Evolutionary conservation across 2,329 filamentous ascomycete genomes (phyloP).

Genomic region (Coniochaeta hoffmannii): DNA sequence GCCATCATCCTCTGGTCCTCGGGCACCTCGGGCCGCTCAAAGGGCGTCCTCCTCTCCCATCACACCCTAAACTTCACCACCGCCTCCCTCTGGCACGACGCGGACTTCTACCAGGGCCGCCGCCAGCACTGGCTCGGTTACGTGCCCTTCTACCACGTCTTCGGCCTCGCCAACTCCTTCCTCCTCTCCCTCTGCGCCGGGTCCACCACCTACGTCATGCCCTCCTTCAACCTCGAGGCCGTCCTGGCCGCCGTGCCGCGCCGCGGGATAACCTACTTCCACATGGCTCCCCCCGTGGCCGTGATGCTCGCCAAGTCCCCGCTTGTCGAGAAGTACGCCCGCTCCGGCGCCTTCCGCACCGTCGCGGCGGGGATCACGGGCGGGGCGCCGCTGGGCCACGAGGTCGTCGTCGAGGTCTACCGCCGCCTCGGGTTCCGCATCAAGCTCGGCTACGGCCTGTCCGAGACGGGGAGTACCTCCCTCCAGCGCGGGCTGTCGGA

Average conservation of each 20-base stretch:
- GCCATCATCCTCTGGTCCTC: conserved; percentile 40
- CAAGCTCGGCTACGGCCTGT: conserved; percentile 67
- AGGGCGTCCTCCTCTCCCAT: conserved; percentile 68
- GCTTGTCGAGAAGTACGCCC: conserved; percentile 51
- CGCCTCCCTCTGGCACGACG: conserved; percentile 38
- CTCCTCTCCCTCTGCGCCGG: conserved; percentile 46
- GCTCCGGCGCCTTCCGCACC: conserved; percentile 44
- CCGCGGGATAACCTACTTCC: conserved; percentile 56
- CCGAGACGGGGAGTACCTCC: conserved; percentile 60
- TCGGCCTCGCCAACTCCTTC: conserved; percentile 49
- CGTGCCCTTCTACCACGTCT: conserved; percentile 64
- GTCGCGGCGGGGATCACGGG: conserved; percentile 49
- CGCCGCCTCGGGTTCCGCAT: conserved; percentile 45
- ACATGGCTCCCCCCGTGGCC: conserved; percentile 63
- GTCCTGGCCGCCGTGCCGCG: conserved; percentile 55
- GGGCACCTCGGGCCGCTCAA: conserved; percentile 65
- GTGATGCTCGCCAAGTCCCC: conserved; percentile 65
- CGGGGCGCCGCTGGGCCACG: conserved; percentile 54
- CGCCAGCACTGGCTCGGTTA: conserved; percentile 48
- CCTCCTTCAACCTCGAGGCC: conserved; percentile 58
- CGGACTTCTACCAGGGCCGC: conserved; percentile 31
- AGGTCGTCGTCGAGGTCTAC: conserved; percentile 52
- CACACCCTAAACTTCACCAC: conserved; percentile 56
- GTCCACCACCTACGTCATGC: conserved; percentile 61
- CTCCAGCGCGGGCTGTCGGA: conserved; percentile 49